Percentiles rank a stretch among this genome's conserved stretches.
Evolutionary conservation across 768 basidiomycete species (phyloP).

Genomic region (Suillus alpinus): DNA sequence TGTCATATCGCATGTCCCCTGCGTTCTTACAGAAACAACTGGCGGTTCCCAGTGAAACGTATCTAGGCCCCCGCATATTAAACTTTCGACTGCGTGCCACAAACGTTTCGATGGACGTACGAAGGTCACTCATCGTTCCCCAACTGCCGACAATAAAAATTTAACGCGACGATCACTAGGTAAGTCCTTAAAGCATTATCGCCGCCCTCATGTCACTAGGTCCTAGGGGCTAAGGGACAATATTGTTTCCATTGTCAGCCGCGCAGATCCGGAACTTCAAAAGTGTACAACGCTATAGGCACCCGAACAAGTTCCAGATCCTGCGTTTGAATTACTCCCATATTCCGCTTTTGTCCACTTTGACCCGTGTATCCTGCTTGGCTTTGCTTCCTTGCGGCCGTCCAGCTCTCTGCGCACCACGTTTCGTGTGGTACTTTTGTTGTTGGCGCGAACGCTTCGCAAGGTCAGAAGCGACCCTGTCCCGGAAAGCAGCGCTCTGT

Average conservation of each 20-base stretch:
- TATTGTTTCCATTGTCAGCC: neutral
- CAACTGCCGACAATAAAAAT: neutral
- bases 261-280: neutral
- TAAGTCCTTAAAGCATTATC: neutral
- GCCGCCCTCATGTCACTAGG: neutral
- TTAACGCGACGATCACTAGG: neutral
- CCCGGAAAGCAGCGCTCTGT: slow-evolving; percentile 43
- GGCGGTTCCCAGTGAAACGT: neutral
- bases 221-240: neutral
- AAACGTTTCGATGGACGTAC: neutral
- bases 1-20: no score
- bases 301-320: neutral
- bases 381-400: slow-evolving; percentile 81
- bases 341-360: slow-evolving; percentile 53
- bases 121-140: neutral
- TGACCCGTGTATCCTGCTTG: slow-evolving; percentile 71
- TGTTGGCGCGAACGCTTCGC: slow-evolving; percentile 62
- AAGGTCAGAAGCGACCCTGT: slow-evolving; percentile 62
- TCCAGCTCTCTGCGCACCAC: slow-evolving; percentile 58
- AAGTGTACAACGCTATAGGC: neutral
- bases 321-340: slow-evolving; percentile 47
- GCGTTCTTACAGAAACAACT: neutral
- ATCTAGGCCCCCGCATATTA: neutral
- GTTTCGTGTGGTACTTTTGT: slow-evolving; percentile 77
- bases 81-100: neutral